A percentile compares a stretch with the other conserved stretches of the same genome.
Evolutionary conservation across 352 stramenopile genomes (phyloP).

Genomic region (Pythium chondricola): DNA sequence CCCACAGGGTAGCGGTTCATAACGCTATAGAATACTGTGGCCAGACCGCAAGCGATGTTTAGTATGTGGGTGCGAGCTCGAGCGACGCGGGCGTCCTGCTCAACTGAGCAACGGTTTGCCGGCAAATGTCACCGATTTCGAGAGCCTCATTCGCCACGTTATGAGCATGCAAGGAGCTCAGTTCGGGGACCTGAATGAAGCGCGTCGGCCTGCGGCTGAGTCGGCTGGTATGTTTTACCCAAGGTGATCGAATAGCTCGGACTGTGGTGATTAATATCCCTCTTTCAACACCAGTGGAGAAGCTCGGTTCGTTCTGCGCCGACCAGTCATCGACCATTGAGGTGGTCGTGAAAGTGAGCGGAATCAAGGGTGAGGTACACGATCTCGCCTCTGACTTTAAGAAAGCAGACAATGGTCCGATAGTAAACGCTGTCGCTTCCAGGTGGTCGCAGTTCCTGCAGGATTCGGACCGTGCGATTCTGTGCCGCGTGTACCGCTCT

Average conservation of each 20-base stretch:
- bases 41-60: slow-evolving; percentile 61
- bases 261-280: neutral
- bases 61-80: slow-evolving; percentile 53
- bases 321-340: slow-evolving; percentile 74
- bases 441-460: slow-evolving; percentile 65
- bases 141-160: slow-evolving; percentile 12
- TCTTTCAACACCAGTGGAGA: slow-evolving; percentile 27
- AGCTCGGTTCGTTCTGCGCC: slow-evolving; percentile 50
- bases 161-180: slow-evolving; percentile 10
- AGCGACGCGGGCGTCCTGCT: slow-evolving; percentile 11
- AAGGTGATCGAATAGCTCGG: too few species aligned
- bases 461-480: slow-evolving; percentile 77
- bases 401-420: too few species aligned
- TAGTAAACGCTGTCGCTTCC: too few species aligned
- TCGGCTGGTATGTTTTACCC: slow-evolving; percentile 12
- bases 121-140: slow-evolving; percentile 3
- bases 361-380: slow-evolving; percentile 67
- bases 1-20: neutral
- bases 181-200: slow-evolving; percentile 9
- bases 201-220: slow-evolving; percentile 13
- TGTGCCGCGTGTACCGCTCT: slow-evolving; percentile 27
- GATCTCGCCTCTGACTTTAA: neutral
- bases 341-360: slow-evolving; percentile 51
- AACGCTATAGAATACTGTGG: neutral
- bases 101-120: neutral